phyloP scores from a whole-genome alignment of 2,329 filamentous ascomycete species.

The Scedosporium minutisporum region DNA sequence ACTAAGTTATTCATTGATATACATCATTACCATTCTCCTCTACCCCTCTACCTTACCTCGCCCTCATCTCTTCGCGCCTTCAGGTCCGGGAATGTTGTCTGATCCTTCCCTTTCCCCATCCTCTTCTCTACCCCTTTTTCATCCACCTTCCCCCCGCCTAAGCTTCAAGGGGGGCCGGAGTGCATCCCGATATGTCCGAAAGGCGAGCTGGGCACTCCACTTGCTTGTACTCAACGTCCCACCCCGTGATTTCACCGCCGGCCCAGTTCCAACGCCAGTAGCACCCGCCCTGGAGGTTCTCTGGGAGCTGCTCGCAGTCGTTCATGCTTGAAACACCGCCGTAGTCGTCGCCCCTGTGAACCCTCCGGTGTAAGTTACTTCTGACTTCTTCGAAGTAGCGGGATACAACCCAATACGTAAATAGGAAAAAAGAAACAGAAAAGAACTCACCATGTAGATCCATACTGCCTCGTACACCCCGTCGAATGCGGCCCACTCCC shows the following conservation, averaged over 20 bases:
- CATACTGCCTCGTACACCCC: conserved; percentile 13
- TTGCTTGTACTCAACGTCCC: conserved; percentile 5
- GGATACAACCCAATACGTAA: neutral
- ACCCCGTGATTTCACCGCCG: conserved; percentile 4
- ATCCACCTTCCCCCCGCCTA: neutral
- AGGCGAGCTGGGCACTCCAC: conserved; percentile 3
- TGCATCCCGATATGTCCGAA: neutral
- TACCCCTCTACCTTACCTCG: neutral
- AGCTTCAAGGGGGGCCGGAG: neutral
- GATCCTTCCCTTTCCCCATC: neutral
- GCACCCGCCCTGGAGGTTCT: conserved; percentile 5
- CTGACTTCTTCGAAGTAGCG: neutral
- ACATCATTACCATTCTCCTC: neutral
- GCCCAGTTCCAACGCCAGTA: conserved; percentile 7
- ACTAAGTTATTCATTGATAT: neutral
- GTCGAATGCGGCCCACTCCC: conserved; percentile 9
- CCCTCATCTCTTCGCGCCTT: neutral
- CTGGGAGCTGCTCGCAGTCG: conserved; percentile 3
- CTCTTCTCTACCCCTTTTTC: neutral
- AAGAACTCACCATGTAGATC: conserved; percentile 11
- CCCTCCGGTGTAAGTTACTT: neutral
- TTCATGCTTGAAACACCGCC: neutral
- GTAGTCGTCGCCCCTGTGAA: conserved; percentile 3
- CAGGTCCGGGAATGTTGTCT: neutral
- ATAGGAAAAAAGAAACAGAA: neutral